These are phyloP conservation scores for Teratosphaeriaceae sp. DNA, from an alignment of 2,329 filamentous ascomycete genomes.

Conservation along the genomic window DNA sequence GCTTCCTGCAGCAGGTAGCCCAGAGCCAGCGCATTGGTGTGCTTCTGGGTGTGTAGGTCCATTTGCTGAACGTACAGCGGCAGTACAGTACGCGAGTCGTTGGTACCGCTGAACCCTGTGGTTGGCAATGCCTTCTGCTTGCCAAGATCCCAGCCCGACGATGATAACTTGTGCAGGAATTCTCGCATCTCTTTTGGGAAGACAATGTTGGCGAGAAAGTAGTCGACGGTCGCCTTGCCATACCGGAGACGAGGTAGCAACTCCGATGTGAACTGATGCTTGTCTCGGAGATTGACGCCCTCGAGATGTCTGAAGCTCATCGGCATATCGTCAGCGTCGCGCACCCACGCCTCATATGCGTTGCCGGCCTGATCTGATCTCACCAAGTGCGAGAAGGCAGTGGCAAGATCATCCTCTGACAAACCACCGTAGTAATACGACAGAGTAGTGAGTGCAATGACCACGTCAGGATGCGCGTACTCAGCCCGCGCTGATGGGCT, in stretches of 20 bases:
- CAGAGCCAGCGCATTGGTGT: conserved; percentile 64
- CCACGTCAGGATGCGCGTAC: conserved; percentile 62
- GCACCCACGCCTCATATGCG: conserved; percentile 22
- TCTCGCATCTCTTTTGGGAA: conserved; percentile 61
- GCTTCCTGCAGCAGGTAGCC: conserved; percentile 50
- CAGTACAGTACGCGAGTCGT: conserved; percentile 55
- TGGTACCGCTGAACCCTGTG: conserved; percentile 67
- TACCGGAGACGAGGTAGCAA: conserved; percentile 41
- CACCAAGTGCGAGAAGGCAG: conserved; percentile 16
- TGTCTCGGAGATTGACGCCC: conserved; percentile 23
- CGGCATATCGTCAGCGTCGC: conserved; percentile 12
- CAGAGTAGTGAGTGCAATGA: conserved; percentile 58
- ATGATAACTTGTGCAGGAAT: conserved; percentile 56
- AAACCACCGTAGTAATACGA: conserved; percentile 61
- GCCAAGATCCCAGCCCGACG: conserved; percentile 63
- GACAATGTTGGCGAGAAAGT: conserved; percentile 59
- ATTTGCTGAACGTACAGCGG: conserved; percentile 57
- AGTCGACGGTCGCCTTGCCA: conserved; percentile 53
- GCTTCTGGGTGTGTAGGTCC: conserved; percentile 49
- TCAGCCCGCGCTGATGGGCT: conserved; percentile 56
- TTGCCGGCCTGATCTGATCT: conserved; percentile 17
- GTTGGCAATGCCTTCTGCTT: conserved; percentile 46
- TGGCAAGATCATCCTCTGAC: conserved; percentile 38
- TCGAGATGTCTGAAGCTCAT: conserved; percentile 15
- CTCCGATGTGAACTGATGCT: conserved; percentile 11